Base-by-base conservation (phyloP, 208 protist species). In the Angomonas ambiguus region DNA sequence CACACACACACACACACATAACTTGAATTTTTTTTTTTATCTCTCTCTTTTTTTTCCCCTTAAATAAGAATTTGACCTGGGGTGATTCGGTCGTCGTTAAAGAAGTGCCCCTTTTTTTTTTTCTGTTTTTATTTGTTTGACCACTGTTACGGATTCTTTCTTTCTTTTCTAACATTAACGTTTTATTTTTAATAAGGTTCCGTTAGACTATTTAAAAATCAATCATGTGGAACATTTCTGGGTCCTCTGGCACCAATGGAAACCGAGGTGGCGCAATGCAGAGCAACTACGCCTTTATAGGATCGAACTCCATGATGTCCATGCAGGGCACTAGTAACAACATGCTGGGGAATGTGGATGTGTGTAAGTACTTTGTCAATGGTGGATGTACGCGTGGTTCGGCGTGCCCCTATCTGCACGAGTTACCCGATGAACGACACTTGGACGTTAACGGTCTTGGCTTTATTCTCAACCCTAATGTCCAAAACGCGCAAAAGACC, bases 311-410 rank as follows among this genome's bases (percentile, higher is more conserved):
- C n/a, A 74, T 79, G 73, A 67, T 80, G 65, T 20, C 71, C n/a
- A 51, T 81, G 2, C 71, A 69, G 18, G 68, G 76, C 25, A 35
- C 11, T 35, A 35, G 16, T 8, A n/a, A 13, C 53, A 27, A 16
- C 13, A 16, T 27, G 22, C 53, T 27, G 25, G 28, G 53, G 11
- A 35, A 22, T 11, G 13, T 13, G n/a, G 86, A 95, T 63, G 74
- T 93, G 30, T 95, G 89, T 72, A 93, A 92, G 68, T 95, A 87
- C 72, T 95, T 90, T 56, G 74, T 95, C 51, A 95, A 95, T 62
- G 89, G 89, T 18, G 89, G 89, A 22, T 95, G 89, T 57, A 69
- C 89, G n/a, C 86, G 89, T 31, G 86, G 86, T 0, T 63, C 70
- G 24, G 77, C 81, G 62, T 95, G 89, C 67, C 84, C 84, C 30